These are phyloP conservation scores for Phytopythium delawarense DNA, from an alignment of 352 stramenopile species.

Conservation along the genomic window DNA sequence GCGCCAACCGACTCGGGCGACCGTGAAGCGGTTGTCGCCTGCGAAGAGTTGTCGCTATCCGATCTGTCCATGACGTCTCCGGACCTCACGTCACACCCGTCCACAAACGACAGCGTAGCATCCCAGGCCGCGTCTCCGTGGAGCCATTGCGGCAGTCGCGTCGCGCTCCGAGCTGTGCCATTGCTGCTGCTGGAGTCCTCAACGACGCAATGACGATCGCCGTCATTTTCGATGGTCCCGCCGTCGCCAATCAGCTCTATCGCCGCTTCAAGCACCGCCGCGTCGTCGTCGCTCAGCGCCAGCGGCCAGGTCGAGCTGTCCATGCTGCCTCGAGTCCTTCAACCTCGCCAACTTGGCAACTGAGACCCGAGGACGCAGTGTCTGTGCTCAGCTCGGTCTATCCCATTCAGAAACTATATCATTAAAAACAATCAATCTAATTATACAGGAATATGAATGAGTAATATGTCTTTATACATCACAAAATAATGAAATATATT, in stretches of 20 bases:
- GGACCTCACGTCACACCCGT: neutral
- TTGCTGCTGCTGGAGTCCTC: neutral
- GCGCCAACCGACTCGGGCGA: neutral
- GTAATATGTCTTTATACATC: no score
- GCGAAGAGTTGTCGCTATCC: neutral
- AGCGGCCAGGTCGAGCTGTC: neutral
- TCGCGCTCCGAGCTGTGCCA: neutral
- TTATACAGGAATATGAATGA: no score
- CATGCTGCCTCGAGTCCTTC: neutral
- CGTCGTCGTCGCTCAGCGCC: neutral
- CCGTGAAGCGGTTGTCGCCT: neutral
- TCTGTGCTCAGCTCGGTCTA: no score
- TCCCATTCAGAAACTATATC: no score
- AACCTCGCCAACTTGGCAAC: neutral
- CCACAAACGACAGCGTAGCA: neutral
- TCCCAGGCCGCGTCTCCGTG: neutral
- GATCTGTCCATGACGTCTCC: neutral
- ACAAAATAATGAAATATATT: no score
- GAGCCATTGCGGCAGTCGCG: neutral
- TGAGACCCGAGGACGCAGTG: neutral
- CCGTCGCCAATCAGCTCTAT: neutral
- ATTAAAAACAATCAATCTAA: no score
- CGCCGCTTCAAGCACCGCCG: neutral
- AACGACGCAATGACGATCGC: neutral
- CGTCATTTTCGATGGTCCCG: neutral